phyloP scores from a whole-genome alignment of 208 protist species.

The Leishmania major region DNA sequence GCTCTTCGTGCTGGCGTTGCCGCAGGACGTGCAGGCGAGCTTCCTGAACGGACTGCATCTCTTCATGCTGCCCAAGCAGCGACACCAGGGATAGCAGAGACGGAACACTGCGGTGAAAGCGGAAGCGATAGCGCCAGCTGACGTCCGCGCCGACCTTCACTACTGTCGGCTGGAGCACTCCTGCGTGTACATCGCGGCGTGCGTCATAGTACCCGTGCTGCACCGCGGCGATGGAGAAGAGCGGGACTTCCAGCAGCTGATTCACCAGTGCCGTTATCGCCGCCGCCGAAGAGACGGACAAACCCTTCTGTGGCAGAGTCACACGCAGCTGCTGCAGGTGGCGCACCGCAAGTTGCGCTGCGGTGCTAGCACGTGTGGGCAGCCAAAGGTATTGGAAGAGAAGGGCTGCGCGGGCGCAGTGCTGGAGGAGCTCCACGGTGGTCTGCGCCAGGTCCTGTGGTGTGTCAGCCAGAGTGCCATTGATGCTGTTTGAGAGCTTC shows the following conservation, averaged over 20 bases:
- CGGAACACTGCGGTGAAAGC: slow-evolving; percentile 53
- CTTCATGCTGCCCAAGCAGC: slow-evolving; percentile 61
- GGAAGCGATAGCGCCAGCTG: slow-evolving; percentile 34
- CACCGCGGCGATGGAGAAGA: slow-evolving; percentile 47
- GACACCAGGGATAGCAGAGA: slow-evolving; percentile 55
- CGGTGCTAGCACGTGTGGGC: slow-evolving; percentile 9
- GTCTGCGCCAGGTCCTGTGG: background rate
- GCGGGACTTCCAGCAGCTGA: slow-evolving; percentile 54
- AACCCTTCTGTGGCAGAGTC: background rate
- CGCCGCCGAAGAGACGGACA: background rate
- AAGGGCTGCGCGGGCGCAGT: slow-evolving; percentile 23
- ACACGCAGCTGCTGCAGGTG: slow-evolving; percentile 17
- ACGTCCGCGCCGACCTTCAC: slow-evolving; percentile 66
- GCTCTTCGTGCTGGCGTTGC: slow-evolving; percentile 31
- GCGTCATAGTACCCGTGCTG: slow-evolving; percentile 70
- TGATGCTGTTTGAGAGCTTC: background rate
- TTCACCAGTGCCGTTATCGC: background rate
- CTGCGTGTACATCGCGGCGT: slow-evolving; percentile 60
- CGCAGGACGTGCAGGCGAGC: slow-evolving; percentile 20
- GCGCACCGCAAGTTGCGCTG: slow-evolving; percentile 23
- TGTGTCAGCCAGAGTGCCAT: background rate
- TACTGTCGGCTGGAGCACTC: slow-evolving; percentile 58
- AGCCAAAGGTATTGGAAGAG: slow-evolving; percentile 32
- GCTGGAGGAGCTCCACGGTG: slow-evolving; percentile 22
- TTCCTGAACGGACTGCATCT: slow-evolving; percentile 36